Evolutionary conservation across 805 yeast genomes (phyloP), one percentile per base, ranked within the genome.

Genomic region (Lachancea lanzarotensis): DNA sequence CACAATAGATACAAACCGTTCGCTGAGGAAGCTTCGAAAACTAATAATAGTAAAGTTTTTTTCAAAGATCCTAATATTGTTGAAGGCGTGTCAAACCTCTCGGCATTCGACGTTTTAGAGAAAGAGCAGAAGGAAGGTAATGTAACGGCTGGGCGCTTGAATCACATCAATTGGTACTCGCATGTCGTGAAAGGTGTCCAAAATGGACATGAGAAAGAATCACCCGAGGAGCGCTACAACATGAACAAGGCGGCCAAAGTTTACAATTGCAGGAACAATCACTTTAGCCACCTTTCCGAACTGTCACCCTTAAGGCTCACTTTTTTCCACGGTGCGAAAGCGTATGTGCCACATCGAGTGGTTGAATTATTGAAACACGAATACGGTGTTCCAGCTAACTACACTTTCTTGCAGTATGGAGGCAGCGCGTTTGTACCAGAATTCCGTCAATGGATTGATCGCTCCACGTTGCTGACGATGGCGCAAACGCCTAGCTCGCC

Each of bases 231-330:
- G 59, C 58, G 72, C 48, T 66, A 55, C 52, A 59, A 59, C 17
- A 51, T 65, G 25, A 66, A 66, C 46, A 53, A 56, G 22, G 57
- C 56, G 27, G 35, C 65, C 9, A 52, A 58, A 6, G 45, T 72
- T 3, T 77, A 72, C 55, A 71, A 74, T 38, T 82, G 89, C 59
- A 68, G 83, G 47, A 81, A 82, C 62, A 67, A 72, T 42, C 90
- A 84, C 62, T 78, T 76, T 51, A 68, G 69, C 40, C 53, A 64
- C 1, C 57, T 70, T 41, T 61, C 68, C 0, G 79, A 78, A 43
- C 46, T 82, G 13, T 68, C 76, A 2, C 85, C 86, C 1, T 57
- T 84, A 47, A 57, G 69, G 12, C 55, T 71, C 31, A 69, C 84
- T 0, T 59, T 68, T 45, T 76, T 78, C 53, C 88, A 83, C 55